Percentiles rank a stretch among this genome's conserved stretches.
These are phyloP conservation scores for Amoeboaphelidium protococcarum DNA, from an alignment of 371 early-diverging fungal genomes.

Conservation along the genomic window DNA sequence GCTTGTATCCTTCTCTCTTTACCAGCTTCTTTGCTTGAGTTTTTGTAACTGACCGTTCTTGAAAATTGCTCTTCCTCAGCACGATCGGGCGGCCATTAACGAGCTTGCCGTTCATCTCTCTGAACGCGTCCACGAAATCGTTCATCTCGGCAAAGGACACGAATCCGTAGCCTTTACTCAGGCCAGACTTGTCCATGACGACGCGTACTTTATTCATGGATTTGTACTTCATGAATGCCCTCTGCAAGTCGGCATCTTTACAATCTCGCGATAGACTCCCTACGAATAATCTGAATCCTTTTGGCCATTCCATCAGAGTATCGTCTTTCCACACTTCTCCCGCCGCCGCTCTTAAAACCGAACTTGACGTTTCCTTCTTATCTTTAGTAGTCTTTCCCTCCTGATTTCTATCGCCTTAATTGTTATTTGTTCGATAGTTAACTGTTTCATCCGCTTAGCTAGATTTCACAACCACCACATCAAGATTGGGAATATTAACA, in stretches of 20 bases:
- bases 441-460: too few relatives aligned
- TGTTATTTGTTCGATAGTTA: too few relatives aligned
- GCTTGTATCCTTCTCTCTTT: too few relatives aligned
- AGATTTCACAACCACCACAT: too few relatives aligned
- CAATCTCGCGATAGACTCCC: slow-evolving; percentile 74
- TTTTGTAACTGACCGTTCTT: too few relatives aligned
- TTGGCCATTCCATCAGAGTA: slow-evolving; percentile 63
- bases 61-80: too few relatives aligned
- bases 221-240: slow-evolving; percentile 50
- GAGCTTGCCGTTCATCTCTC: slow-evolving; percentile 58
- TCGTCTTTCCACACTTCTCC: slow-evolving; percentile 84
- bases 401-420: too few relatives aligned
- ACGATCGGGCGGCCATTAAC: too few relatives aligned
- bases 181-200: slow-evolving; percentile 15
- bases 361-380: too few relatives aligned
- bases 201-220: slow-evolving; percentile 40
- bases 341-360: slow-evolving; percentile 48
- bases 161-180: slow-evolving; percentile 23
- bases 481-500: too few relatives aligned
- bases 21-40: too few relatives aligned
- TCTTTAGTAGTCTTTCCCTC: too few relatives aligned
- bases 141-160: slow-evolving; percentile 44
- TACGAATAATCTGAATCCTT: slow-evolving; percentile 57
- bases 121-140: slow-evolving; percentile 55
- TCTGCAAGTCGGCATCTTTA: slow-evolving; percentile 40